Conservation (phyloP, 148 eudicot species). For the Rhododendron williamsianum region DNA sequence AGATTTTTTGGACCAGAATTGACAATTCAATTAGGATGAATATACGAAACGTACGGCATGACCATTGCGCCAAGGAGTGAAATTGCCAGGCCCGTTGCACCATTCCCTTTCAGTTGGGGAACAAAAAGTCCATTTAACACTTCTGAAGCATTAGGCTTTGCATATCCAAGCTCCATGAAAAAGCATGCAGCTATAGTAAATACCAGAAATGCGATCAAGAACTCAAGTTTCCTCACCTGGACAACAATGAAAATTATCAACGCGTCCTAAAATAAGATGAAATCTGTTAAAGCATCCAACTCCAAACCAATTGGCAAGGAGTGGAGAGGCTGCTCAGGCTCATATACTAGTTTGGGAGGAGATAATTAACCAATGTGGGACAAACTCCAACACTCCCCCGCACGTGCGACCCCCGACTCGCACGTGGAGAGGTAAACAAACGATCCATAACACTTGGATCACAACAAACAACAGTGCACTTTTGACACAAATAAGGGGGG, state of each 20-base stretch:
- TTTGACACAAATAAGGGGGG: too few species aligned
- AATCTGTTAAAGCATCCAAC: background rate
- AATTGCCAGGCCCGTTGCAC: conserved; percentile 87
- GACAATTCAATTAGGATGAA: background rate
- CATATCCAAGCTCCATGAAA: conserved; percentile 79
- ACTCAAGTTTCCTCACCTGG: conserved; percentile 95
- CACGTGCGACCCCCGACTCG: too few species aligned
- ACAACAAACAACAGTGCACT: too few species aligned
- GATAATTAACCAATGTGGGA: too few species aligned
- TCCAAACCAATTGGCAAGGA: too few species aligned
- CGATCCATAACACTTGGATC: too few species aligned
- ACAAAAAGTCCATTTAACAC: conserved; percentile 79
- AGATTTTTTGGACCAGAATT: background rate
- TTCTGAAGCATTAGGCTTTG: conserved; percentile 75
- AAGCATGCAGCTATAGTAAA: conserved; percentile 85
- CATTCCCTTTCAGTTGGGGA: conserved; percentile 85
- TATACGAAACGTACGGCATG: conserved; percentile 77
- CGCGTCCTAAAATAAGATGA: background rate
- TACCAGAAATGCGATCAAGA: conserved; percentile 77
- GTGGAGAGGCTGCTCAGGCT: too few species aligned
- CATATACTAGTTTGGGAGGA: too few species aligned
- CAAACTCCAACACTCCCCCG: too few species aligned
- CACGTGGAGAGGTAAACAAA: too few species aligned
- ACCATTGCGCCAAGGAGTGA: conserved; percentile 99
- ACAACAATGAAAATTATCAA: background rate